These are phyloP conservation scores for Colletotrichum sp. DNA, from an alignment of 2,329 filamentous ascomycete genomes.

Conservation along the genomic window DNA sequence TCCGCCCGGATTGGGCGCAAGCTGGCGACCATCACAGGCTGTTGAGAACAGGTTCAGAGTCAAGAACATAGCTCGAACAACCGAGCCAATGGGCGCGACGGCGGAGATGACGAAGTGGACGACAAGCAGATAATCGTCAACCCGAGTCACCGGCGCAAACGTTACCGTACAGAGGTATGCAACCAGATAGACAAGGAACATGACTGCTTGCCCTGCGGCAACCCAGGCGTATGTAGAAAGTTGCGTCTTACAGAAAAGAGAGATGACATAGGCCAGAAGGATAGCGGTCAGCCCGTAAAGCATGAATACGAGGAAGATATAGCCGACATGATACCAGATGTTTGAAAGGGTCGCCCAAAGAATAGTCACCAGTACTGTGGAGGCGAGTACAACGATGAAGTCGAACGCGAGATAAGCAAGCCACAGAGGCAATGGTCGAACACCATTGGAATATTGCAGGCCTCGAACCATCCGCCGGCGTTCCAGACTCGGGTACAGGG, in stretches of 20 bases:
- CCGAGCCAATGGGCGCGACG: conserved; percentile 78
- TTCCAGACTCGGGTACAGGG: conserved; percentile 87
- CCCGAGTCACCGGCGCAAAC: conserved; percentile 71
- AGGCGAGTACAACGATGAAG: conserved; percentile 72
- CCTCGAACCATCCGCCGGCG: conserved; percentile 79
- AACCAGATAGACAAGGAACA: conserved; percentile 76
- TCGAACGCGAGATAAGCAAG: conserved; percentile 83
- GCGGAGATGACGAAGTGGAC: conserved; percentile 78
- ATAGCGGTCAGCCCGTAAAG: conserved; percentile 78
- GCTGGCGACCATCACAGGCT: conserved; percentile 69
- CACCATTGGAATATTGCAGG: conserved; percentile 90
- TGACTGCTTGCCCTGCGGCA: conserved; percentile 75
- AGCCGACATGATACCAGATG: conserved; percentile 80
- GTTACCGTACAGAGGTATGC: conserved; percentile 66
- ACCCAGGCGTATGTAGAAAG: conserved; percentile 85
- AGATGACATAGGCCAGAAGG: conserved; percentile 80
- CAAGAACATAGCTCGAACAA: conserved; percentile 77
- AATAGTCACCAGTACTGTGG: conserved; percentile 69
- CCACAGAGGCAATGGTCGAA: conserved; percentile 83
- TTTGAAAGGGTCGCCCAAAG: conserved; percentile 70
- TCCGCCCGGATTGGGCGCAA: conserved; percentile 72
- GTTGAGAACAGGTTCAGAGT: conserved; percentile 84
- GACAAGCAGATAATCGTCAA: conserved; percentile 70
- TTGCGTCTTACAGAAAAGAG: conserved; percentile 79
- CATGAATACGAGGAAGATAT: conserved; percentile 72